phyloP scores from a whole-genome alignment of 2,329 filamentous ascomycete genomes.

The Cladophialophora psammophila region DNA sequence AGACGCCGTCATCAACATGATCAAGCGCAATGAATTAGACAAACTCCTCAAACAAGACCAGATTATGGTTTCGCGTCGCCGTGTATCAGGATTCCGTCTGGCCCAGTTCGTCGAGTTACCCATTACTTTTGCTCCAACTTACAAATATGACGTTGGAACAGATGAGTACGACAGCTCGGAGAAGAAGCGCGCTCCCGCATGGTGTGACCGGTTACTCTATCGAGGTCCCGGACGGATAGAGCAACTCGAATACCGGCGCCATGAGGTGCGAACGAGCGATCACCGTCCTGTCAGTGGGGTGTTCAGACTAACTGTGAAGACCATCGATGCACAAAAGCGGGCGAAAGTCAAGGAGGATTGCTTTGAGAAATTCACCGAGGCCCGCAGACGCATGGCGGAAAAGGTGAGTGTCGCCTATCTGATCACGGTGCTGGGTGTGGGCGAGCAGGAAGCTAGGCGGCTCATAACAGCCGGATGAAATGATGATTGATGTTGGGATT shows the following conservation, averaged over 20 bases:
- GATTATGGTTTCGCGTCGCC: constrained; percentile 83
- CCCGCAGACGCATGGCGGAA: constrained; percentile 47
- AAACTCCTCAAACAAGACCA: constrained; percentile 95
- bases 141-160: constrained; percentile 97
- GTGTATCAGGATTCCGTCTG: constrained; percentile 87
- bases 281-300: constrained; percentile 88
- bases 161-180: constrained; percentile 94
- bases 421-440: constrained; percentile 29
- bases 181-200: constrained; percentile 91
- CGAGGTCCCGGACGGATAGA: constrained; percentile 81
- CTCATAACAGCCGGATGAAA: constrained; percentile 24
- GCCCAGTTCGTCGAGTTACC: constrained; percentile 88
- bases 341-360: constrained; percentile 74
- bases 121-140: constrained; percentile 92
- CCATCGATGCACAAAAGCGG: constrained; percentile 72
- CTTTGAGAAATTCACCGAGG: constrained; percentile 75
- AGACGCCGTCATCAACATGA: constrained; percentile 85
- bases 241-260: constrained; percentile 85
- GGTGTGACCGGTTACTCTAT: constrained; percentile 95
- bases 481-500: constrained; percentile 12
- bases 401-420: constrained; percentile 37
- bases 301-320: constrained; percentile 86
- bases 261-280: constrained; percentile 90
- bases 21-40: constrained; percentile 78
- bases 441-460: constrained; percentile 29